These are phyloP conservation scores for Hypoxylon sp. DNA, from an alignment of 2,329 filamentous ascomycete genomes.

Conservation along the genomic window DNA sequence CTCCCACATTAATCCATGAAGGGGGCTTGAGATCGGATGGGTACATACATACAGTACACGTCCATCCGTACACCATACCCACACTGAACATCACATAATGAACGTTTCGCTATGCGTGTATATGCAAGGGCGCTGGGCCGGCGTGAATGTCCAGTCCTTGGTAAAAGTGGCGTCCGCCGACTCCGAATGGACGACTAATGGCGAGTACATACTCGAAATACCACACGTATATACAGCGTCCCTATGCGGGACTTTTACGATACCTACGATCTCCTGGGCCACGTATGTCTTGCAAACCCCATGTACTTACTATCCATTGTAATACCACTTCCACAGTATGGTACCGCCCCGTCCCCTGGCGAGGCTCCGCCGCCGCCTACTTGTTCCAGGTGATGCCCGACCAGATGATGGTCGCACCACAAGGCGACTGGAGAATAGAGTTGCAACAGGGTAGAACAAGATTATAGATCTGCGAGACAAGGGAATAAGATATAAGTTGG, in stretches of 20 bases:
- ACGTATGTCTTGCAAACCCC: neutral
- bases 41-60: neutral
- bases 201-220: neutral
- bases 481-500: slow-evolving; percentile 11
- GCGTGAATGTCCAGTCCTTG: slow-evolving; percentile 5
- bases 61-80: slow-evolving; percentile 8
- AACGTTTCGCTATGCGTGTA: slow-evolving; percentile 1
- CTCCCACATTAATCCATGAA: slow-evolving; percentile 10
- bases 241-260: neutral
- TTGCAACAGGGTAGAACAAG: slow-evolving; percentile 16
- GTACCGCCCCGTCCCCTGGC: neutral
- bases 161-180: slow-evolving; percentile 7
- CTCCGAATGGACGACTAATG: slow-evolving; percentile 5
- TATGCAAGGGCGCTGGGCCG: slow-evolving; percentile 28
- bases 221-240: neutral
- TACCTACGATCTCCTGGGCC: neutral
- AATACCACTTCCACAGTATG: neutral
- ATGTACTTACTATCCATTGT: neutral
- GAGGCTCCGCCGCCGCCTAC: slow-evolving; percentile 5
- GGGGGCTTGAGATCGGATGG: neutral
- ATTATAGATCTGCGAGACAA: slow-evolving; percentile 30
- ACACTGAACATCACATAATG: neutral
- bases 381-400: slow-evolving; percentile 4
- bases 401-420: slow-evolving; percentile 12
- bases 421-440: slow-evolving; percentile 16